Percentiles rank a stretch among this genome's conserved stretches.
Conservation (phyloP, 208 protist genomes). For the Crithidia sp. region DNA sequence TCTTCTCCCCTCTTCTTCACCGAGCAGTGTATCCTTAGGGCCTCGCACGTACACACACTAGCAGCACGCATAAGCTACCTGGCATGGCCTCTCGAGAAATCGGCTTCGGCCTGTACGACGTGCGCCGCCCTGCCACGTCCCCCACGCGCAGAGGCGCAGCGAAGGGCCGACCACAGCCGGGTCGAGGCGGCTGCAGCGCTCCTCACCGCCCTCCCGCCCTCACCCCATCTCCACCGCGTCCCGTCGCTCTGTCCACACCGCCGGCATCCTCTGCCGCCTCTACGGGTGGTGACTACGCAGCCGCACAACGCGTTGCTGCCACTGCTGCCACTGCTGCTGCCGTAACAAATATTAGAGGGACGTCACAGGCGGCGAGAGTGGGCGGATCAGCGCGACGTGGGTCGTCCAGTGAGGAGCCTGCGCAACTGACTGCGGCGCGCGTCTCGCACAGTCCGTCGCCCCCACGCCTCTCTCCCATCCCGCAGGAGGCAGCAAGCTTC, state of each 20-base stretch:
- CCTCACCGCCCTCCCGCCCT: neutral
- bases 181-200: neutral
- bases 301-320: neutral
- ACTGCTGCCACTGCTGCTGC: no score
- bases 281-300: neutral
- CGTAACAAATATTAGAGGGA: no score
- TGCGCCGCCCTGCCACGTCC: constrained; percentile 18
- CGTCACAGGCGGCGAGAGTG: no score
- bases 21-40: no score
- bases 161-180: constrained; percentile 10
- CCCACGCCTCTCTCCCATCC: neutral
- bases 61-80: no score
- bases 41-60: no score
- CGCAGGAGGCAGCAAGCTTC: neutral
- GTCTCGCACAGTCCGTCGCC: neutral
- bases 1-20: no score
- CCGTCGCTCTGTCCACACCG: neutral
- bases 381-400: no score
- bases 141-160: constrained; percentile 13
- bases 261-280: neutral
- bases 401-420: no score
- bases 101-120: constrained; percentile 23
- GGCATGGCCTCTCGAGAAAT: constrained; percentile 6
- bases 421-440: neutral
- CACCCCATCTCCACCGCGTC: neutral